These are phyloP conservation scores for Globisporangium perplexum DNA, from an alignment of 352 stramenopile species.

Conservation along the genomic window DNA sequence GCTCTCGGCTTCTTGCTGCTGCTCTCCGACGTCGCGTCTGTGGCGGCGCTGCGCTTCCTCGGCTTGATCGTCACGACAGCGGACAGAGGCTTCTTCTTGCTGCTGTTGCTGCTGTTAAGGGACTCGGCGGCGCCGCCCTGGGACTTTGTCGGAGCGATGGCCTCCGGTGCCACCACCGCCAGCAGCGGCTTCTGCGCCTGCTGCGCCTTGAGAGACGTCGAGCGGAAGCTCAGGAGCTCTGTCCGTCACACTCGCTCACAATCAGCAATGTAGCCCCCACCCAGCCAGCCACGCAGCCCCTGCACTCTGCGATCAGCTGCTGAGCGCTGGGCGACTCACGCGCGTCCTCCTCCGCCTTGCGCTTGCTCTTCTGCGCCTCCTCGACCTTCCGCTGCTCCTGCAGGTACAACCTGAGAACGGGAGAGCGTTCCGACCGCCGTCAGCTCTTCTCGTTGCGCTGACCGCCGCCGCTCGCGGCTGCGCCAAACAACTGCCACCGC, in stretches of 20 bases:
- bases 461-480: too few species aligned
- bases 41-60: constrained; percentile 35
- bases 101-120: not conserved
- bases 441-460: not conserved
- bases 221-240: constrained; percentile 64
- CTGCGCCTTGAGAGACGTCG: constrained; percentile 52
- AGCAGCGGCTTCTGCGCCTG: constrained; percentile 28
- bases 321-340: constrained; percentile 17
- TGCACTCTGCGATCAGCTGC: not conserved
- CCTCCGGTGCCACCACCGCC: constrained; percentile 13
- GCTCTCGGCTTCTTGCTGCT: constrained; percentile 22
- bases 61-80: constrained; percentile 37
- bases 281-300: not conserved
- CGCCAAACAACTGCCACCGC: too few species aligned
- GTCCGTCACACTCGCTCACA: not conserved
- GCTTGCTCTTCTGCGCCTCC: constrained; percentile 23
- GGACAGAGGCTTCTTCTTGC: constrained; percentile 10
- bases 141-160: not conserved
- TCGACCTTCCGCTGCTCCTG: constrained; percentile 56
- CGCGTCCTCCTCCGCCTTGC: constrained; percentile 26
- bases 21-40: constrained; percentile 1
- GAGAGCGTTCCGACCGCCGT: not conserved
- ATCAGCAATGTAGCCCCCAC: too few species aligned
- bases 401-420: constrained; percentile 38
- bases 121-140: not conserved